phyloP scores from a whole-genome alignment of 1,139 yeast species.

The Candida buenavistaensis region DNA sequence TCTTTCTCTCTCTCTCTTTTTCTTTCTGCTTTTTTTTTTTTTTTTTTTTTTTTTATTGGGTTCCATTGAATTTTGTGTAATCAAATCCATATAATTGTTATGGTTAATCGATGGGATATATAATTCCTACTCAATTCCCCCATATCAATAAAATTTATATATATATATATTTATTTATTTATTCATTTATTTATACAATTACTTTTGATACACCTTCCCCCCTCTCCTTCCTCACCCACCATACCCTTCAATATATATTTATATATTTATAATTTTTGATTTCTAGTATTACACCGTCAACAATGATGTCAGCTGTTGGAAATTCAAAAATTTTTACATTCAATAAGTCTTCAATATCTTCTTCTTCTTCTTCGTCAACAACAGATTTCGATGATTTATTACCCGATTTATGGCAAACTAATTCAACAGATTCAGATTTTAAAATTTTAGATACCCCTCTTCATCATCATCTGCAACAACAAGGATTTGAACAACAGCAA shows the following conservation, averaged over 20 bases:
- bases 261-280: constrained; percentile 1
- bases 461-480: constrained; percentile 3
- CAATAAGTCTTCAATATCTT: constrained; percentile 11
- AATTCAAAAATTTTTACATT: constrained; percentile 2
- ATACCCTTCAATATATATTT: too few relatives aligned
- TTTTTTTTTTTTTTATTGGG: too few relatives aligned
- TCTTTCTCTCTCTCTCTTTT: too few relatives aligned
- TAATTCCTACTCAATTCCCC: not conserved
- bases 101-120: too few relatives aligned
- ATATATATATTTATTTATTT: constrained; percentile 2
- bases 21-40: too few relatives aligned
- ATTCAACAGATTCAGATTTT: constrained; percentile 17
- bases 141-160: not conserved
- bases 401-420: constrained; percentile 37
- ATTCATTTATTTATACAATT: not conserved
- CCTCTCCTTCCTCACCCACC: too few relatives aligned
- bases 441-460: constrained; percentile 3
- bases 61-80: too few relatives aligned
- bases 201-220: not conserved
- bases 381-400: constrained; percentile 28
- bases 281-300: not conserved
- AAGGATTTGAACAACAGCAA: not conserved
- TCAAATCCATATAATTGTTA: too few relatives aligned
- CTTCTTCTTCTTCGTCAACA: constrained; percentile 23
- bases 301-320: constrained; percentile 8